A percentile compares a stretch with the other conserved stretches of the same genome.
These are phyloP conservation scores for Kodamaea nitidulidarum DNA, from an alignment of 805 yeast species.

Conservation along the genomic window DNA sequence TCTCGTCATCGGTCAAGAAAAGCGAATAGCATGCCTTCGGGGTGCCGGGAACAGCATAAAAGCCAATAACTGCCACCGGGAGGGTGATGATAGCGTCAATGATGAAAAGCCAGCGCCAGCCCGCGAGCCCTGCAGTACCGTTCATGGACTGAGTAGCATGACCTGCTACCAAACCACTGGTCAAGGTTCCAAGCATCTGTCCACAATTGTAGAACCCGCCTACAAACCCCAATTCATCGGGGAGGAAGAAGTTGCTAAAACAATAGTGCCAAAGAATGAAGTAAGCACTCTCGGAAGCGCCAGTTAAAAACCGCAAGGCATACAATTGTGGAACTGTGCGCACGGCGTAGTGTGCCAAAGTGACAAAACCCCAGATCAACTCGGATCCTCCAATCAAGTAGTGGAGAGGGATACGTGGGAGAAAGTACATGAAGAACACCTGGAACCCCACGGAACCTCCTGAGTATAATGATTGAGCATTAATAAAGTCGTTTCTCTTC, in stretches of 20 bases:
- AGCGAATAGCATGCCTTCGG: constrained; percentile 42
- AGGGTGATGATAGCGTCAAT: constrained; percentile 22
- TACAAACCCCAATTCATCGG: constrained; percentile 32
- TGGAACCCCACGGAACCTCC: constrained; percentile 22
- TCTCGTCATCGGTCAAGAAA: constrained; percentile 54
- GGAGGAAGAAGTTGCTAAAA: constrained; percentile 41
- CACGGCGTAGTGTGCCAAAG: constrained; percentile 16
- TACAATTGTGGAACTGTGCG: constrained; percentile 16
- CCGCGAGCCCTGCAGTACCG: constrained; percentile 12
- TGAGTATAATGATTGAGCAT: constrained; percentile 19
- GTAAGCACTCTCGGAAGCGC: constrained; percentile 13
- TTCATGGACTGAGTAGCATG: constrained; percentile 13
- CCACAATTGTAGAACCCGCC: constrained; percentile 28
- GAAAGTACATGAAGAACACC: constrained; percentile 20
- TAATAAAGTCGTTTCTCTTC: constrained; percentile 20
- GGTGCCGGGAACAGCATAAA: constrained; percentile 22
- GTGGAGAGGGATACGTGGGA: constrained; percentile 19
- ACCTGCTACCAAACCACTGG: constrained; percentile 26
- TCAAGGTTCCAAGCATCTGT: constrained; percentile 27
- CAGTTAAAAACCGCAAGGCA: constrained; percentile 19
- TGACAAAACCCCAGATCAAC: constrained; percentile 18
- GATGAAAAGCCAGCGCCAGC: constrained; percentile 21
- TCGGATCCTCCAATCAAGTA: constrained; percentile 19
- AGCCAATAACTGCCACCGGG: constrained; percentile 19
- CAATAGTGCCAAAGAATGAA: constrained; percentile 8